Evolutionary conservation across 192 early-diverging fungal genomes (phyloP), one percentile per base, ranked within the genome.

Genomic region (Gigaspora rosea): DNA sequence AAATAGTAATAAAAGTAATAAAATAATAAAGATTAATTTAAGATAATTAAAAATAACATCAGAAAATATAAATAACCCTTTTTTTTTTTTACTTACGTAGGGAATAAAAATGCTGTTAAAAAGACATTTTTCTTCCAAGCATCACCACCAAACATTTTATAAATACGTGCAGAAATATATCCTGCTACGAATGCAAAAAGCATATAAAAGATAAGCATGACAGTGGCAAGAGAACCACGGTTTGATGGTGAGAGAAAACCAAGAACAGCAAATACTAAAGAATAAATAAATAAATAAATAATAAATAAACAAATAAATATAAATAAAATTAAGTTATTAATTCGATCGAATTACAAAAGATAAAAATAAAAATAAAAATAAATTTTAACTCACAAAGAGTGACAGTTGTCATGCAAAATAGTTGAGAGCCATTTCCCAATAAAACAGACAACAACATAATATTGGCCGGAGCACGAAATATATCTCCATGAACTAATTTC

Each of bases 401-500:
- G 46, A 90, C 85, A 20, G 88, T 83, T 35, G 90, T 85, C 91
- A 94, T 92, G 83, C 83, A 88, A 75, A 93, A 86, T 78, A 94
- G 87, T 78, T 94, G 93, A 51, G 91, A 81, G 71, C 97, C 97
- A 75, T 91, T 95, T 36, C 96, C 97, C 27, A 95, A 79, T 47
- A 95, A 86, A 12, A 95, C 93, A 0, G 94, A 84, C 33, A 98
- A 83, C 64, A 93, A 83, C 75, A 91, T 90, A 63, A 90, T 84
- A 46, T 91, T 89, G 35, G 86, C 78, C 4, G 97, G 95, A 32
- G 95, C 80, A n/a, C 97, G 91, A 85, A 98, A 98, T n/a, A 98
- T 93, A 82, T 98, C 97, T 46, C 95, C 95, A 69, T 98, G 97
- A 8, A 98, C 94, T 46, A 95, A 90, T 83, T 97, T 98, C 97